Percentiles rank a stretch among this genome's conserved stretches.
These are phyloP conservation scores for Malassezia sp. DNA, from an alignment of 1,284 basidiomycete species.

Conservation along the genomic window DNA sequence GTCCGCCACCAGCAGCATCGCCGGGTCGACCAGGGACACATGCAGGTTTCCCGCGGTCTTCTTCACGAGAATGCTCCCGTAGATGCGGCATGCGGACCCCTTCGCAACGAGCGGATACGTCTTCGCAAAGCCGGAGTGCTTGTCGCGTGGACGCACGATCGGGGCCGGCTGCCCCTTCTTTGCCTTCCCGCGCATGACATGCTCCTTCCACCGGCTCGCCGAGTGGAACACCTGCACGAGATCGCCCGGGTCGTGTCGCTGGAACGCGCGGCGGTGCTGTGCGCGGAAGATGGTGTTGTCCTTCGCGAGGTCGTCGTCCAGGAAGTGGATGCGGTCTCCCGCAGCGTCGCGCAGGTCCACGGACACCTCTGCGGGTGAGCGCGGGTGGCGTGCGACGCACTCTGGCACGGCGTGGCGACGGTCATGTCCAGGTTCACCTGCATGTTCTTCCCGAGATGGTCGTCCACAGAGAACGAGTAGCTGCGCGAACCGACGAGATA, in stretches of 20 bases:
- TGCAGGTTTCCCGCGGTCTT: slow-evolving; percentile 63
- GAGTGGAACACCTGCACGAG: slow-evolving; percentile 2
- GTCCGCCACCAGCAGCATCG: slow-evolving; percentile 64
- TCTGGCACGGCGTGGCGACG: slow-evolving; percentile 39
- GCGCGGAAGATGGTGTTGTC: slow-evolving; percentile 59
- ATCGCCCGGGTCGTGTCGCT: neutral
- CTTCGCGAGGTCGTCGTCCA: slow-evolving; percentile 61
- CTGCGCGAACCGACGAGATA: slow-evolving; percentile 78
- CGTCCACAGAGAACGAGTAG: slow-evolving; percentile 30
- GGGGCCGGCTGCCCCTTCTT: neutral
- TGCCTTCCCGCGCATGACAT: slow-evolving; percentile 8
- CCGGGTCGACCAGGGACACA: slow-evolving; percentile 50
- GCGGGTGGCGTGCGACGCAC: slow-evolving; percentile 9
- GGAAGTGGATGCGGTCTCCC: slow-evolving; percentile 78
- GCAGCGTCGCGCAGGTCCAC: slow-evolving; percentile 84
- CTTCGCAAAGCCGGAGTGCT: slow-evolving; percentile 30
- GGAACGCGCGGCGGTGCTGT: neutral
- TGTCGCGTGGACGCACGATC: slow-evolving; percentile 51
- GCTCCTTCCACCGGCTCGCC: slow-evolving; percentile 21
- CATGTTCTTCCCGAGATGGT: slow-evolving; percentile 28
- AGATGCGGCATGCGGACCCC: slow-evolving; percentile 65
- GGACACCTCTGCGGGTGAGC: slow-evolving; percentile 51
- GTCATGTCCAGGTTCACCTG: slow-evolving; percentile 45
- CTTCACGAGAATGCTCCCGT: slow-evolving; percentile 72
- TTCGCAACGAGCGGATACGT: slow-evolving; percentile 41